A percentile compares a stretch with the other conserved stretches of the same genome.
Evolutionary conservation across 495 filamentous ascomycete species (phyloP).

Genomic region (Aspergillus steynii): DNA sequence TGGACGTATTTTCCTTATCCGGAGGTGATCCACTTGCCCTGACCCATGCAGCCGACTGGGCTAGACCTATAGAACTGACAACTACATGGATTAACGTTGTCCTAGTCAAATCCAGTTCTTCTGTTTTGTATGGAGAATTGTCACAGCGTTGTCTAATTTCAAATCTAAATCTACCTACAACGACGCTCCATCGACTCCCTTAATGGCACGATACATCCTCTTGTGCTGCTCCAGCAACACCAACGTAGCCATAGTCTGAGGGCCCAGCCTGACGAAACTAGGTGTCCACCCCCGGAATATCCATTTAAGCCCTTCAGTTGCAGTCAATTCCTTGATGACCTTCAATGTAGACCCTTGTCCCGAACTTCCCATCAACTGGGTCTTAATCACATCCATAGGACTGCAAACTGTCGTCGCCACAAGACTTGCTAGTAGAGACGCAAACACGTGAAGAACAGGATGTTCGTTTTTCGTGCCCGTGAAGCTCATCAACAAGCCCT

Average conservation of each 20-base stretch:
- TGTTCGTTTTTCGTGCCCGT: slow-evolving; percentile 49
- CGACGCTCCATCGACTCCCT: slow-evolving; percentile 22
- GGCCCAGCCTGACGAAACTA: slow-evolving; percentile 77
- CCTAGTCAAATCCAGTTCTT: too few relatives aligned
- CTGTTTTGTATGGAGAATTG: too few relatives aligned
- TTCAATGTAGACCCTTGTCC: slow-evolving; percentile 10
- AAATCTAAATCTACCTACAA: not conserved
- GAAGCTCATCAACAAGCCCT: slow-evolving; percentile 49
- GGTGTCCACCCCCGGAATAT: slow-evolving; percentile 91
- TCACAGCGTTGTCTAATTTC: not conserved
- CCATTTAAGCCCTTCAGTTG: slow-evolving; percentile 52
- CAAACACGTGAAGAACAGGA: slow-evolving; percentile 73
- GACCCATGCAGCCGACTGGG: too few relatives aligned
- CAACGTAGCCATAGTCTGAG: slow-evolving; percentile 86
- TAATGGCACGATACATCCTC: slow-evolving; percentile 31
- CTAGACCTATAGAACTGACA: too few relatives aligned
- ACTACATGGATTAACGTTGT: too few relatives aligned
- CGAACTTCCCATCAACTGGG: slow-evolving; percentile 66
- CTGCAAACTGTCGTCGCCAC: slow-evolving; percentile 89
- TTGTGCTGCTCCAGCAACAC: slow-evolving; percentile 86
- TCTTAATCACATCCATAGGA: slow-evolving; percentile 91
- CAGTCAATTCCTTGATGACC: slow-evolving; percentile 19
- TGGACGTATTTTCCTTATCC: too few relatives aligned
- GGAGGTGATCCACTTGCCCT: too few relatives aligned
- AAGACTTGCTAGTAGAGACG: slow-evolving; percentile 75